Base-by-base conservation (phyloP, 345 rosid genomes). In the Stellera chamaejasme region DNA sequence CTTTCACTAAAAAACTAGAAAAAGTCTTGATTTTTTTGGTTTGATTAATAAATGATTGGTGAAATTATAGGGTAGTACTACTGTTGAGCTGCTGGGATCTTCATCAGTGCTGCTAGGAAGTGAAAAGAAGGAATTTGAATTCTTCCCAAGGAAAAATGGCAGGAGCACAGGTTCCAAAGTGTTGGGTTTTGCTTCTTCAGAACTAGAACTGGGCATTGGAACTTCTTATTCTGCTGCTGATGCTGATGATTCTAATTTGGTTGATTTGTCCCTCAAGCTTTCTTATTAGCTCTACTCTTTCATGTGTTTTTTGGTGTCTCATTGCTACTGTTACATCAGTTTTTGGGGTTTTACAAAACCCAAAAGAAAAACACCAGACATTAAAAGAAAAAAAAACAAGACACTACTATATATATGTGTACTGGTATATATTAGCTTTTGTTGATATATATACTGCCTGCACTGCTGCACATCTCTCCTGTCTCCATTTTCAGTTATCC, bases 221-320 rank as follows among this genome's bases (percentile, higher is more conserved):
- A 63, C 73, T 62, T 65, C 73, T 69, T 64, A 54, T 62, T 14
- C 56, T 45, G 63, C 65, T 50, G 28, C 64, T 57, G 48, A 4
- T 58, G 52, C 66, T 53, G 42, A 45, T 63, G 60, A 74, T 67
- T 50, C 88, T 64, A 72, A 79, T 64, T 72, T 72, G 62, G 66
- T 90, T 73, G 97, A 90, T 78, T 66, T 90, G 84, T 85, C 97
- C 48, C 87, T 90, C 67, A 90, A 80, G 83, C 97, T 87, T 77
- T 85, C 72, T 13, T 66, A 23, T 15, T 74, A 74, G 74, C 43
- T 14, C 27, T 65, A 50, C 43, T 23, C n/a, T 19, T 32, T 60
- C 48, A 50, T 58, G 58, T 67, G 60, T 67, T 13, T 62, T 62
- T 66, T 57, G 10, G 13, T 27, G 54, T 55, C 54, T 54, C 48